Evolutionary conservation across 352 stramenopile genomes (phyloP), one percentile per base, ranked within the genome.

Genomic region (Phytophthora tubulina): DNA sequence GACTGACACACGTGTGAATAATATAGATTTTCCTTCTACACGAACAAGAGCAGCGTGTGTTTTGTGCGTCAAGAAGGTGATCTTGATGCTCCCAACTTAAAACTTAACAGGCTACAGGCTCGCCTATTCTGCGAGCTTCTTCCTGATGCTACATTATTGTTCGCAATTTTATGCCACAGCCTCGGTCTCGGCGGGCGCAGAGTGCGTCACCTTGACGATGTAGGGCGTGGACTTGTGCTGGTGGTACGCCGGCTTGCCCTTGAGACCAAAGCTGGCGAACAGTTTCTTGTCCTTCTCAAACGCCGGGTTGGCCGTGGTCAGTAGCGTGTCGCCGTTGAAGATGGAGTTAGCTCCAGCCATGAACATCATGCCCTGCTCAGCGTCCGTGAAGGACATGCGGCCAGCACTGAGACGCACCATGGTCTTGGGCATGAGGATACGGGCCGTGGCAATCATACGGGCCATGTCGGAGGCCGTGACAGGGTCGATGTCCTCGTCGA

Each of bases 291-390:
- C 97, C 67, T 96, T 92, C 73, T 99, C 94, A 74, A 99, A 99
- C 67, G 95, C 96, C 21, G 96, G 96, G 85, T 99, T 99, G 62
- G 90, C 79, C 15, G 97, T 99, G 33, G 97, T 99, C 42, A 99
- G 82, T 46, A 99, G 86, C 79, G 96, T 98, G 82, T 99, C 97
- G 35, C 97, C 97, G 80, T 98, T 99, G 76, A 99, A 99, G 80
- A 99, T 99, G 62, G 95, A 99, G 88, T 99, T 99, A 61, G 97
- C 97, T 17, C 97, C 97, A 6, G 96, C 96, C 82, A 99, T 96
- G 85, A 99, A 99, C 82, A 99, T 98, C 57, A 99, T 79, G 6
- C 86, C 97, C 79, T 99, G 97, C 75, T 99, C 97, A 4, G 95
- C 95, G 69, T 99, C 89, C 57, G 91, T 96, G 78, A 99, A 99